Conservation (phyloP, 352 stramenopile genomes). For the Phytophthora fragariae region DNA sequence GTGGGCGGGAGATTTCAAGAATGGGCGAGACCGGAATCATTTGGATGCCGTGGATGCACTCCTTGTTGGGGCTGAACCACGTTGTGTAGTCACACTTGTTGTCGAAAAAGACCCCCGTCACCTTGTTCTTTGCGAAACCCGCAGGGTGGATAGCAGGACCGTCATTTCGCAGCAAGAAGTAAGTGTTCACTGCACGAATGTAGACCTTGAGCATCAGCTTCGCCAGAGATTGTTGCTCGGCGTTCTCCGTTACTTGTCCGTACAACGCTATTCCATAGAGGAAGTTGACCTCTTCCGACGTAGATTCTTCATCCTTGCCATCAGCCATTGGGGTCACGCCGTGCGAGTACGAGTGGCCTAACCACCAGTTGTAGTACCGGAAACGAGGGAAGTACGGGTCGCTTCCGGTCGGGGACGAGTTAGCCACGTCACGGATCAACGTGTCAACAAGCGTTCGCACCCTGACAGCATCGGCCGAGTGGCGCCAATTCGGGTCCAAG, state of each 20-base stretch:
- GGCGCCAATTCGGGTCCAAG: constrained; percentile 50
- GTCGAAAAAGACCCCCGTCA: constrained; percentile 79
- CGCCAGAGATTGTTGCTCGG: constrained; percentile 41
- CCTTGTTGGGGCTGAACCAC: constrained; percentile 77
- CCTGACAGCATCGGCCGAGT: constrained; percentile 46
- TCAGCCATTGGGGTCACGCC: constrained; percentile 75
- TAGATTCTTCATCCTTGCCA: constrained; percentile 78
- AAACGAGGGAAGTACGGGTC: constrained; percentile 66
- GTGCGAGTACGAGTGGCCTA: constrained; percentile 75
- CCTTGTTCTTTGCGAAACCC: constrained; percentile 69
- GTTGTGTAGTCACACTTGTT: constrained; percentile 83
- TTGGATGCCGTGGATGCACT: constrained; percentile 84
- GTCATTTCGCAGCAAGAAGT: constrained; percentile 63
- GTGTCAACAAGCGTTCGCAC: constrained; percentile 54
- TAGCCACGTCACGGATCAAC: constrained; percentile 63
- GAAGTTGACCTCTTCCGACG: constrained; percentile 77
- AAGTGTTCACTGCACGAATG: constrained; percentile 65
- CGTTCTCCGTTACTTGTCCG: constrained; percentile 55
- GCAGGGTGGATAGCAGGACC: constrained; percentile 56
- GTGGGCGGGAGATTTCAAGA: constrained; percentile 47
- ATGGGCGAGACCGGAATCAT: constrained; percentile 76
- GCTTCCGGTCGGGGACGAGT: constrained; percentile 30
- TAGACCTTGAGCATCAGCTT: constrained; percentile 73
- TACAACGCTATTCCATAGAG: constrained; percentile 70
- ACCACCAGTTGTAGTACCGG: constrained; percentile 71